Evolutionary conservation across 345 rosid genomes (phyloP).

Genomic region (Zanthoxylum bungeanum): DNA sequence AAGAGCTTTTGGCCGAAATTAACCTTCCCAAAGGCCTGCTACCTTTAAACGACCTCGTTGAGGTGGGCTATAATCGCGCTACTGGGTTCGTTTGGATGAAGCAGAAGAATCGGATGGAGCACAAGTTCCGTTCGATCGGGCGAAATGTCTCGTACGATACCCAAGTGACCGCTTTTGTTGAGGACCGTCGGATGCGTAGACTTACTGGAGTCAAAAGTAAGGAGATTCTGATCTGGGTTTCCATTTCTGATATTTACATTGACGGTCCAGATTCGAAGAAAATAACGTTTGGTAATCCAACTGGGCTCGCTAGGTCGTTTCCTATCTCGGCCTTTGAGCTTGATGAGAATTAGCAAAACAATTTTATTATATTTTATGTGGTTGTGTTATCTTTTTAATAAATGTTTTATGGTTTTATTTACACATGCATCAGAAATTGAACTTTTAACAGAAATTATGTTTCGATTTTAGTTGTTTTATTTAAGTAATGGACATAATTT

Average conservation of each 20-base stretch:
- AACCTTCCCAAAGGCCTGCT: slow-evolving; percentile 53
- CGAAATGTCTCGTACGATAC: slow-evolving; percentile 43
- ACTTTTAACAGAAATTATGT: too few relatives aligned
- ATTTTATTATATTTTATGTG: too few relatives aligned
- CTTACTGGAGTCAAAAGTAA: slow-evolving; percentile 52
- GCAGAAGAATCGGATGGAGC: slow-evolving; percentile 40
- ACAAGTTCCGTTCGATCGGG: slow-evolving; percentile 38
- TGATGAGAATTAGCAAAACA: slow-evolving; percentile 13
- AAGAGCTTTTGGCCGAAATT: slow-evolving; percentile 38
- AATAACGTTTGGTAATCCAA: slow-evolving; percentile 38
- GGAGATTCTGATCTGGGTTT: slow-evolving; percentile 58
- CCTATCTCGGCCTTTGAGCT: slow-evolving; percentile 55
- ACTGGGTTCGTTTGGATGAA: slow-evolving; percentile 68
- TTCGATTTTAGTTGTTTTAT: background rate
- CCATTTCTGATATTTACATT: slow-evolving; percentile 45
- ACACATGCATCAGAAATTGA: background rate
- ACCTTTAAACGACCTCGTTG: slow-evolving; percentile 49
- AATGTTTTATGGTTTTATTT: background rate
- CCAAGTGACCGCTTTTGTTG: slow-evolving; percentile 50
- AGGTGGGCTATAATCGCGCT: slow-evolving; percentile 46
- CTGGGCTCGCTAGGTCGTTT: slow-evolving; percentile 52
- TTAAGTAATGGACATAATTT: too few relatives aligned
- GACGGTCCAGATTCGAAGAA: slow-evolving; percentile 28
- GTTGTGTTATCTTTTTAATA: background rate
- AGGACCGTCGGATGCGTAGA: slow-evolving; percentile 43